Evolutionary conservation across 2,329 filamentous ascomycete genomes (phyloP), one percentile per base, ranked within the genome.

Genomic region (Ophiognomonia clavigignenti-juglandacearum): DNA sequence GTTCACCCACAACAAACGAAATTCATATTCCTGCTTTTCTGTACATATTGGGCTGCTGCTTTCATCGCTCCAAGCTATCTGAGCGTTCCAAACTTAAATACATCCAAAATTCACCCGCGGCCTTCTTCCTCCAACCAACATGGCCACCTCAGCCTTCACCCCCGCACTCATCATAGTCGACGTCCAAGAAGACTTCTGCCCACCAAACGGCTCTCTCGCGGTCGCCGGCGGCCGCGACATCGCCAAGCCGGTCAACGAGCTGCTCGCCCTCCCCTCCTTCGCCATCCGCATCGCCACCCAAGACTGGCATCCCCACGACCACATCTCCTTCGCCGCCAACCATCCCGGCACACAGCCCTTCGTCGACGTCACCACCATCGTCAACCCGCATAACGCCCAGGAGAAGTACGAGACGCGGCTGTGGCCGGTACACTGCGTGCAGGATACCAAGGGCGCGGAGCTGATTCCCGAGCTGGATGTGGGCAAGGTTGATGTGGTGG

Each of bases 101-200:
- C n/a, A n/a, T n/a, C n/a, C n/a, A n/a, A n/a, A n/a, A n/a, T n/a
- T n/a, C n/a, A n/a, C n/a, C n/a, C n/a, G n/a, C n/a, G n/a, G n/a
- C n/a, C n/a, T n/a, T n/a, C n/a, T n/a, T n/a, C n/a, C n/a, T n/a
- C 32, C 10, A 35, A 14, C 14, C n/a, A 20, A 35, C 11, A 51
- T 51, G 49, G 7, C 45, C 18, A 42, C 45, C 1, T 18, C 38
- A 36, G 7, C 10, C 4, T 77, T 76, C 51, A 68, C 60, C 41
- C 73, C 78, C 4, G 77, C 77, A 3, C 67, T 82, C 20, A 67
- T 96, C 39, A 77, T 96, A 10, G 85, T 96, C 44, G 91, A 96
- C 66, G 76, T 95, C 61, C 93, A 97, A 67, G 86, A 96, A 65
- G 92, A 97, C 70, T 97, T 96, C 65, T 95, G 89, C 65, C 87